Conservation (phyloP, 2,329 filamentous ascomycete species). For the Aspergillus brasiliensis region DNA sequence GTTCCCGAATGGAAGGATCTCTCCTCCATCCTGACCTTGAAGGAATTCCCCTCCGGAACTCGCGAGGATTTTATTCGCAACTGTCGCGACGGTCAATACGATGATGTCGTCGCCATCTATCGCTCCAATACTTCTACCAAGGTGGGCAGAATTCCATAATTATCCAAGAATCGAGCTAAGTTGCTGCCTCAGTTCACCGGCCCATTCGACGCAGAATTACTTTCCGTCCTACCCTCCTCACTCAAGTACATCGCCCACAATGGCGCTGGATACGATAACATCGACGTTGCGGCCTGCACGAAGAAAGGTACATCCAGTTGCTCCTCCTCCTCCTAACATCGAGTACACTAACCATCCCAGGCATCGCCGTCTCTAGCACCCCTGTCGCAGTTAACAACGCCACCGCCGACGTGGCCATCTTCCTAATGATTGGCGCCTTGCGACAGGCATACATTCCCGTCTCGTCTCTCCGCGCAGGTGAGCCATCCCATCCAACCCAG, state of each 20-base stretch:
- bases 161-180: background rate
- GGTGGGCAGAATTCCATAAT: constrained; percentile 23
- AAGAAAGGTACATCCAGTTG: constrained; percentile 33
- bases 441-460: constrained; percentile 47
- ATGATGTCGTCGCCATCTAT: constrained; percentile 60
- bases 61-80: constrained; percentile 59
- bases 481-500: constrained; percentile 7
- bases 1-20: constrained; percentile 47
- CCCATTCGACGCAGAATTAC: constrained; percentile 52
- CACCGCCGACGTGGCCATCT: constrained; percentile 51
- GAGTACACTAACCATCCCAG: constrained; percentile 15
- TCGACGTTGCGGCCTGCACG: constrained; percentile 58
- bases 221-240: constrained; percentile 48
- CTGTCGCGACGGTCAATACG: constrained; percentile 56
- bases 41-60: constrained; percentile 57
- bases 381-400: constrained; percentile 51
- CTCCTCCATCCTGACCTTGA: constrained; percentile 43
- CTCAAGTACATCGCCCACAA: constrained; percentile 57
- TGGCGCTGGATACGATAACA: constrained; percentile 63
- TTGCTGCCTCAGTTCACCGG: constrained; percentile 39
- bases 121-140: constrained; percentile 60
- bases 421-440: constrained; percentile 51
- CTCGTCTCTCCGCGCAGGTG: constrained; percentile 44
- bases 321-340: too few species aligned
- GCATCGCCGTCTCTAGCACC: constrained; percentile 48